phyloP scores from a whole-genome alignment of 2,329 filamentous ascomycete genomes.

The Scedosporium apiospermum region DNA sequence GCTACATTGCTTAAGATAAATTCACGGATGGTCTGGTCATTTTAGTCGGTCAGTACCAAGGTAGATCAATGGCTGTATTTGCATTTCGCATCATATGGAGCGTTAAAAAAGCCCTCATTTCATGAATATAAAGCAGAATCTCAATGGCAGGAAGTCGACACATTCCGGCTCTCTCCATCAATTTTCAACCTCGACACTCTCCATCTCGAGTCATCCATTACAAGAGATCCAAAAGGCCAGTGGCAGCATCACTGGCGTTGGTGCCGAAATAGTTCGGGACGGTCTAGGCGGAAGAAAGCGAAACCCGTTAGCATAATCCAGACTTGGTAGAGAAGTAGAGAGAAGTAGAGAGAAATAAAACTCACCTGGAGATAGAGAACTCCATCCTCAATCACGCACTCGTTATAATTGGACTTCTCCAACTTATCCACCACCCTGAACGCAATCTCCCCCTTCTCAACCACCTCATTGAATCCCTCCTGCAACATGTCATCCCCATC shows the following conservation, averaged over 20 bases:
- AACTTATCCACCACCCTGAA: slow-evolving; percentile 39
- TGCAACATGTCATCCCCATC: slow-evolving; percentile 36
- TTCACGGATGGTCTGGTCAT: no score
- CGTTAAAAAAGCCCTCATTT: not conserved
- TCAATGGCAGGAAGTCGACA: not conserved
- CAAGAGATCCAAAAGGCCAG: slow-evolving; percentile 25
- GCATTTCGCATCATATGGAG: not conserved
- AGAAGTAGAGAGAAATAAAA: slow-evolving; percentile 14
- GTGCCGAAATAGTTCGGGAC: slow-evolving; percentile 23
- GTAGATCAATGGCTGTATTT: not conserved
- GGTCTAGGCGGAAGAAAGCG: slow-evolving; percentile 10
- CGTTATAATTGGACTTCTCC: slow-evolving; percentile 30
- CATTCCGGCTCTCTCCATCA: not conserved
- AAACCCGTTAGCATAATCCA: not conserved
- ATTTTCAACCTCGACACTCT: not conserved
- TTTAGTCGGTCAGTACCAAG: not conserved
- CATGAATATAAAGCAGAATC: not conserved
- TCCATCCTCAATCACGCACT: slow-evolving; percentile 37
- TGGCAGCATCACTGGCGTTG: slow-evolving; percentile 24
- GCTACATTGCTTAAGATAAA: no score
- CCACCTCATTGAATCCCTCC: slow-evolving; percentile 37
- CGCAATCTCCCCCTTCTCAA: slow-evolving; percentile 30
- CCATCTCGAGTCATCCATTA: slow-evolving; percentile 10
- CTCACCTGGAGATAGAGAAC: slow-evolving; percentile 35
- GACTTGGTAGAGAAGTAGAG: not conserved